Evolutionary conservation across 2,329 filamentous ascomycete genomes (phyloP).

Genomic region (Pseudogymnoascus sp.): DNA sequence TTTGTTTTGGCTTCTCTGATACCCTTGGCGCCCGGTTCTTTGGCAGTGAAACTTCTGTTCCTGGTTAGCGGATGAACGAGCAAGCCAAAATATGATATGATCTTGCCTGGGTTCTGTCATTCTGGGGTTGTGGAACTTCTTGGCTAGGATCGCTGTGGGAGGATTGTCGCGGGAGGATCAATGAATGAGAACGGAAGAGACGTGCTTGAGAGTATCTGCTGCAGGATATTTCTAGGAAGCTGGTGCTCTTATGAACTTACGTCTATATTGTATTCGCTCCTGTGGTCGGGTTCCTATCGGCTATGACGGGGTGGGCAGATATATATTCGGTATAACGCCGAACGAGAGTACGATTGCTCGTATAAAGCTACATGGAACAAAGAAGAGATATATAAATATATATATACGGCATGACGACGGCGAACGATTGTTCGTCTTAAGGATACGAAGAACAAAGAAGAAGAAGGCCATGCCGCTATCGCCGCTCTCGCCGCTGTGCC

Average conservation of each 20-base stretch:
- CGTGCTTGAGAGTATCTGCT: neutral
- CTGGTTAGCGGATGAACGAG: neutral
- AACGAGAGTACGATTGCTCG: neutral
- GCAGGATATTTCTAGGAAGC: neutral
- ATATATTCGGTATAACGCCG: neutral
- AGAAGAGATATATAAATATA: neutral
- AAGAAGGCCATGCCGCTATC: neutral
- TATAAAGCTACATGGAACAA: neutral
- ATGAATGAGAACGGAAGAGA: neutral
- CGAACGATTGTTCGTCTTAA: neutral
- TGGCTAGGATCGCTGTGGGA: neutral
- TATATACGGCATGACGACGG: neutral
- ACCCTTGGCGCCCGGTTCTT: neutral
- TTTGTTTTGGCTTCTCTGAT: neutral
- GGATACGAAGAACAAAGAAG: neutral
- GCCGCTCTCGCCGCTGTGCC: neutral
- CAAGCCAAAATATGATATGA: neutral
- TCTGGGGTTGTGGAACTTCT: neutral
- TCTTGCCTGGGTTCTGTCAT: neutral
- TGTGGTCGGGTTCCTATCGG: neutral
- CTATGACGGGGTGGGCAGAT: neutral
- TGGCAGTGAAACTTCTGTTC: neutral
- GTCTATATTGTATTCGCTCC: neutral
- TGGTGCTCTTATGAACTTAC: neutral
- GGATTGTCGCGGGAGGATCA: neutral